These are phyloP conservation scores for Talaromyces sp. DNA, from an alignment of 2,329 filamentous ascomycete genomes.

Conservation along the genomic window DNA sequence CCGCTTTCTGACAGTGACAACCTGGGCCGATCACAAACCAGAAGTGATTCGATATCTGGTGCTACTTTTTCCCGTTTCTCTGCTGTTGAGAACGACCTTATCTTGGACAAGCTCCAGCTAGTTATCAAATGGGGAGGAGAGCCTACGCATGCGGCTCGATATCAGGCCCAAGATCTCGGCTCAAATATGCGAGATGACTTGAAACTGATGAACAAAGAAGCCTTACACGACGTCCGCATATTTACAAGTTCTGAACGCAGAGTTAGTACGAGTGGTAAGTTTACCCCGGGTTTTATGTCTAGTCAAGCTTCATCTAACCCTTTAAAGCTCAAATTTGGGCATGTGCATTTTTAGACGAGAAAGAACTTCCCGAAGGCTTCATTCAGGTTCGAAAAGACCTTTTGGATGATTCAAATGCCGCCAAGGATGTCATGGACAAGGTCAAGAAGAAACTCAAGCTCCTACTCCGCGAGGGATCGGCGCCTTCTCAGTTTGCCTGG, in stretches of 20 bases:
- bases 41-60: conserved; percentile 80
- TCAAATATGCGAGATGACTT: conserved; percentile 95
- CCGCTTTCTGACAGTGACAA: conserved; percentile 21
- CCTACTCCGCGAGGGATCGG: conserved; percentile 83
- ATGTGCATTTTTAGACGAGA: conserved; percentile 77
- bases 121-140: conserved; percentile 99
- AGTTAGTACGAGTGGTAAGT: conserved; percentile 72
- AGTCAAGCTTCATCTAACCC: conserved; percentile 6
- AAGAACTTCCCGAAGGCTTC: conserved; percentile 77
- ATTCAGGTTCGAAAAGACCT: conserved; percentile 92
- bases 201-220: conserved; percentile 83
- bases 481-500: conserved; percentile 97
- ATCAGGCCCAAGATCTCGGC: conserved; percentile 91
- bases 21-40: conserved; percentile 47
- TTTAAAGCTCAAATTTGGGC: conserved; percentile 81
- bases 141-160: conserved; percentile 92
- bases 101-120: conserved; percentile 91
- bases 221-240: conserved; percentile 85
- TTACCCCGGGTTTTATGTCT: not conserved
- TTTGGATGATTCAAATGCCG: conserved; percentile 93
- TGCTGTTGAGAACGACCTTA: conserved; percentile 84
- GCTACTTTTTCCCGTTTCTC: conserved; percentile 91
- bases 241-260: conserved; percentile 94
- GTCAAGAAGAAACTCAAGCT: conserved; percentile 99
- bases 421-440: conserved; percentile 99